A percentile compares a stretch with the other conserved stretches of the same genome.
Evolutionary conservation across 2,329 filamentous ascomycete species (phyloP).

Genomic region (Fusarium buharicum): DNA sequence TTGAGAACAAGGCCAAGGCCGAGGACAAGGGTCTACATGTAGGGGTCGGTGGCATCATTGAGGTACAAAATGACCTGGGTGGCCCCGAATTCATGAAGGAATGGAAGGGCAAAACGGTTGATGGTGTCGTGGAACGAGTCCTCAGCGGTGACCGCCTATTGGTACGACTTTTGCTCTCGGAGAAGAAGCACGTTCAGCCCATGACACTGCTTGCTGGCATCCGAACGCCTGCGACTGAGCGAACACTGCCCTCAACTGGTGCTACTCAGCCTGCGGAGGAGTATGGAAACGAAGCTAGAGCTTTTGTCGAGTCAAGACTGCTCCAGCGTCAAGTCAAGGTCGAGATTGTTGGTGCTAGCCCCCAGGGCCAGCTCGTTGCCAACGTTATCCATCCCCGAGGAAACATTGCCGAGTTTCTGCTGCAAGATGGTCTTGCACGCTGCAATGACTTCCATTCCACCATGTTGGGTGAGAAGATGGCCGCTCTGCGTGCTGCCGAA

Average conservation of each 20-base stretch:
- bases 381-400: slow-evolving; percentile 87
- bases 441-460: slow-evolving; percentile 98
- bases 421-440: slow-evolving; percentile 87
- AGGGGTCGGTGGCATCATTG: slow-evolving; percentile 71
- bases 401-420: slow-evolving; percentile 90
- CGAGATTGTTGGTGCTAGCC: slow-evolving; percentile 84
- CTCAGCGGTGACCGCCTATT: slow-evolving; percentile 91
- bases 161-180: slow-evolving; percentile 80
- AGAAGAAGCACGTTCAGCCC: slow-evolving; percentile 87
- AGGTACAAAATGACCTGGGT: slow-evolving; percentile 83
- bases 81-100: slow-evolving; percentile 82
- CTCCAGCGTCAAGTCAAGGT: slow-evolving; percentile 88
- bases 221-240: slow-evolving; percentile 87
- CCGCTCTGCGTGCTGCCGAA: slow-evolving; percentile 83
- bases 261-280: slow-evolving; percentile 87
- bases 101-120: slow-evolving; percentile 86
- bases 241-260: slow-evolving; percentile 80
- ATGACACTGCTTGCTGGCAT: slow-evolving; percentile 91
- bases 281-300: slow-evolving; percentile 86
- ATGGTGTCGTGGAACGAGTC: slow-evolving; percentile 89
- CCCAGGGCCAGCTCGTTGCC: slow-evolving; percentile 91
- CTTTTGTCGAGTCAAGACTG: slow-evolving; percentile 86
- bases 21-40: slow-evolving; percentile 87
- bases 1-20: slow-evolving; percentile 81
- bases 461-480: slow-evolving; percentile 89